Base-by-base conservation (phyloP, 352 stramenopile genomes). In the Pythium dissimile region DNA sequence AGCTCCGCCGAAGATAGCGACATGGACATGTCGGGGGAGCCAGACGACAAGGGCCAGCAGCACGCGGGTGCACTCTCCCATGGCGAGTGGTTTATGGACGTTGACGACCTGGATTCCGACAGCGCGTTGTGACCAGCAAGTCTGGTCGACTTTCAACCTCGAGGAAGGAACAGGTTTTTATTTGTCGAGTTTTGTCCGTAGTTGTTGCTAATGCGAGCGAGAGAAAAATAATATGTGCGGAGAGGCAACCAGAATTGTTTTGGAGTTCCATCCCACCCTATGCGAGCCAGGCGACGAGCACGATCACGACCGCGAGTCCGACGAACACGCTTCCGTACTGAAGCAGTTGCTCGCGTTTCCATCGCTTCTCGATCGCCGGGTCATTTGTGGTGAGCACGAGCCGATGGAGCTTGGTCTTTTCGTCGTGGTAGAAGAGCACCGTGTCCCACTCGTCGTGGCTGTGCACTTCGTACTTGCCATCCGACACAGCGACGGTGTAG, bases 401-500 rank as follows among this genome's bases (percentile, higher is more conserved):
- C 10, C 45, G 42, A 23, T 63, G 63, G 13, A 21, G 54, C 49
- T 48, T 51, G 18, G 16, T 16, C 37, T 75, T 65, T 50, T 70
- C 62, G 68, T 81, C 63, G 53, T 88, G 81, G n/a, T 69, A 44
- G 49, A 74, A 86, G n/a, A 62, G 69, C 54, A 92, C 62, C 2
- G 72, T 43, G 44, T 92, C 82, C 67, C 70, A 90, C 5, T 77
- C 80, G 62, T 89, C 77, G 45, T 80, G 65, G 15, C 42, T 61
- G 21, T 80, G 49, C 7, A 82, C 44, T 6, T 66, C 66, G 56
- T 73, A 88, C 38, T 73, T 61, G 23, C 83, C 84, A 51, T 89
- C 77, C 10, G 82, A 92, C 15, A 78, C 71, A 5, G 50, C 34
- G 1, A 91, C 69, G 6, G 37, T 69, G 64, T 84, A 89, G 24